Evolutionary conservation across 805 yeast species (phyloP).

Genomic region (Schwanniomyces yamadae): DNA sequence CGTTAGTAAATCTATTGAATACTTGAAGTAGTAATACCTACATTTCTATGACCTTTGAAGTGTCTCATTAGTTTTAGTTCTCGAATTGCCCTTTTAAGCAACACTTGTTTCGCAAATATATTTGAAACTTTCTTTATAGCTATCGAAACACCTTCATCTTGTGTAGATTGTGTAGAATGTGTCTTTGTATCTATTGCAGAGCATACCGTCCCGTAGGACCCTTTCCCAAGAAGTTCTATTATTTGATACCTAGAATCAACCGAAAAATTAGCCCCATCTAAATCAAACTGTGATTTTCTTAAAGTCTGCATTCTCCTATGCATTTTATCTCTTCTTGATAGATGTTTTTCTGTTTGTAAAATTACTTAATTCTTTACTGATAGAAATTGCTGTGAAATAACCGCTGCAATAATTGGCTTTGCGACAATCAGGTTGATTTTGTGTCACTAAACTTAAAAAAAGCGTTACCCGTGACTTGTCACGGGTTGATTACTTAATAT

Average conservation of each 20-base stretch:
- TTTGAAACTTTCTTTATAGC: slow-evolving; percentile 82
- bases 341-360: background rate
- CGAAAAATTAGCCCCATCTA: slow-evolving; percentile 57
- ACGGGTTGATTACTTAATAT: background rate
- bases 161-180: slow-evolving; percentile 19
- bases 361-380: no score
- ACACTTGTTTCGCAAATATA: slow-evolving; percentile 64
- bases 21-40: slow-evolving; percentile 21
- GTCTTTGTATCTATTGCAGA: slow-evolving; percentile 57
- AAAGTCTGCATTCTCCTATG: background rate
- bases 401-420: no score
- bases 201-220: slow-evolving; percentile 85
- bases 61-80: slow-evolving; percentile 79
- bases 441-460: no score
- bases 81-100: slow-evolving; percentile 76
- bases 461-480: no score
- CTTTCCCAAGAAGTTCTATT: slow-evolving; percentile 66
- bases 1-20: background rate
- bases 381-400: slow-evolving; percentile 1
- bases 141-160: slow-evolving; percentile 29
- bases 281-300: background rate
- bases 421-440: no score
- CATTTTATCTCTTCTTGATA: background rate
- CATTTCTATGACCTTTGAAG: slow-evolving; percentile 82
- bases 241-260: slow-evolving; percentile 62